Evolutionary conservation across 208 protist genomes (phyloP), one percentile per base, ranked within the genome.

Genomic region (Vickermania ingenoplastis): DNA sequence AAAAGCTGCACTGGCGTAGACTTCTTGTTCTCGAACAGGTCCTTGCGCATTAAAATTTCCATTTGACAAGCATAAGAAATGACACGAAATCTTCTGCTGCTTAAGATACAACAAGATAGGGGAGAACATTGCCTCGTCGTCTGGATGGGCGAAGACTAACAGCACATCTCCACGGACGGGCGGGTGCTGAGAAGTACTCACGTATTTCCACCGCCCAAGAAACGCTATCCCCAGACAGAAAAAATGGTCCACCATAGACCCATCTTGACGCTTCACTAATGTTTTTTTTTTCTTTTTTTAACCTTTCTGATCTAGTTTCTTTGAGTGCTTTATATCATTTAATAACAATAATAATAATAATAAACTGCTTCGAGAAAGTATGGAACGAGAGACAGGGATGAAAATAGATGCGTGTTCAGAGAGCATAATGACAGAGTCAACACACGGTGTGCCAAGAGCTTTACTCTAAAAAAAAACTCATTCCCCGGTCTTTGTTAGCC

Each of bases 21-120:
- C 70, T 68, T 99, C 96, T 54, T 77, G 71, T 41, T 79, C 73
- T 22, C 96, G 83, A 53, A 68, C 55, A 36, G 75, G 63, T 11
- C 97, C 96, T 2, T 86, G 50, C 0, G 91, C 91, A 14, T 75
- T 67, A 27, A 61, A 74, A 63, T 96, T 89, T 59, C 97, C 97
- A 55, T 75, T 97, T 2, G 94, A 98, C 13, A 98, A 65, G 63
- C 97, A 98, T 53, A 98, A 73, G n/a, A 98, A 81, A 54, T 91
- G 79, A 1, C 93, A 61, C 1, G 57, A 54, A 36, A 89, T 61
- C 27, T 51, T 65, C 30, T 69, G 66, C 14, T 21, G 36, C 29
- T 50, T 73, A n/a, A 91, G 57, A 31, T 71, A 59, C 30, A 73
- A 57, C 29, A 96, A 61, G 22, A 92, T 58, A 13, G 91, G 91